Conservation (phyloP, 805 yeast genomes). For the Komagataella phaffii region DNA sequence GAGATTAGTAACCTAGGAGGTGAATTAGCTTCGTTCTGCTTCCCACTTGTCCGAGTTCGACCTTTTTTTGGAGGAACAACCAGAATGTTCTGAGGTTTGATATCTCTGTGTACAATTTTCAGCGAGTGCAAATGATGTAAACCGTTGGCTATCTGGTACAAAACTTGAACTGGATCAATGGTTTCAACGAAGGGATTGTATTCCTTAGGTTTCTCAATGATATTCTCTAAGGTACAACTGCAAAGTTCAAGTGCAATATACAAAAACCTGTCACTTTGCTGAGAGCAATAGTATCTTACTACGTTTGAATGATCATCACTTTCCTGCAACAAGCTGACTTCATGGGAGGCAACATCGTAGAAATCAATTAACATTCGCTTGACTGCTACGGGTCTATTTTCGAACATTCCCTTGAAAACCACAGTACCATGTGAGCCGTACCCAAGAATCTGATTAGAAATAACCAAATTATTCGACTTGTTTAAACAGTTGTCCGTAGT, state of each 20-base stretch:
- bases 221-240: slow-evolving; percentile 77
- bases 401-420: slow-evolving; percentile 82
- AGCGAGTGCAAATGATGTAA: slow-evolving; percentile 76
- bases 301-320: slow-evolving; percentile 97
- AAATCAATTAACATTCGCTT: slow-evolving; percentile 89
- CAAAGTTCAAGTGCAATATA: slow-evolving; percentile 92
- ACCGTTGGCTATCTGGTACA: slow-evolving; percentile 75
- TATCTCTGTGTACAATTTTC: slow-evolving; percentile 88
- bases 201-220: slow-evolving; percentile 43
- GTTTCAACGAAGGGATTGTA: slow-evolving; percentile 20
- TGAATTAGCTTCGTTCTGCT: not conserved
- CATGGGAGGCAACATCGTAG: slow-evolving; percentile 89
- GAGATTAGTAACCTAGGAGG: slow-evolving; percentile 58
- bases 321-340: slow-evolving; percentile 75
- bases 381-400: slow-evolving; percentile 89
- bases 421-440: slow-evolving; percentile 96
- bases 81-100: slow-evolving; percentile 87
- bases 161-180: slow-evolving; percentile 32
- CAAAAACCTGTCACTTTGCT: slow-evolving; percentile 72
- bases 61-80: slow-evolving; percentile 58
- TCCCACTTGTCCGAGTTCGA: not conserved
- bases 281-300: slow-evolving; percentile 86
- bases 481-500: slow-evolving; percentile 2
- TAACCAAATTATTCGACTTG: slow-evolving; percentile 35
- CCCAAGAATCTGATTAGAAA: slow-evolving; percentile 72